A percentile compares a stretch with the other conserved stretches of the same genome.
Conservation (phyloP, 1,139 yeast genomes). For the Geotrichum siamense region DNA sequence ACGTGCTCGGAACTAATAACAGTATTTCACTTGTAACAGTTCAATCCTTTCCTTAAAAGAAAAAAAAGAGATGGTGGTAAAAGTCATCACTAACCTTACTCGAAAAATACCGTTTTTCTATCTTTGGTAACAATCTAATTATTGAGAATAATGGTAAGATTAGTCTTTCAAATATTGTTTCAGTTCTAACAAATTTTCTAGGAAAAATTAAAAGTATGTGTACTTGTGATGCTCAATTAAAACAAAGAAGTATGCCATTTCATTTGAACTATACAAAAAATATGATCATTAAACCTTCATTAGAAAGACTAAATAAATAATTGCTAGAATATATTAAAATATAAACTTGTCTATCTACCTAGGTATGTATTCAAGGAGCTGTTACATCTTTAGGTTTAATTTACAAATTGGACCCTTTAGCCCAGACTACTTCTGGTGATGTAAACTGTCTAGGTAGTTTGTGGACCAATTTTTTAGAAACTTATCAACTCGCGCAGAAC, state of each 20-base stretch:
- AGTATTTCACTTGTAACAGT: slow-evolving; percentile 20
- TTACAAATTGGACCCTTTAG: slow-evolving; percentile 18
- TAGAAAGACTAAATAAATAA: slow-evolving; percentile 15
- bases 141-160: slow-evolving; percentile 29
- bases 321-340: slow-evolving; percentile 36
- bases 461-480: slow-evolving; percentile 72
- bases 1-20: slow-evolving; percentile 18
- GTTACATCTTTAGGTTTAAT: slow-evolving; percentile 48
- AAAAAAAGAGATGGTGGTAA: slow-evolving; percentile 74
- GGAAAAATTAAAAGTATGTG: slow-evolving; percentile 82
- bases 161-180: slow-evolving; percentile 25
- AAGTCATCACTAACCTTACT: slow-evolving; percentile 69
- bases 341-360: too few species aligned
- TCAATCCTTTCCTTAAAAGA: slow-evolving; percentile 38
- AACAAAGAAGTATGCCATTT: slow-evolving; percentile 47
- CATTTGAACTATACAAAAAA: slow-evolving; percentile 19
- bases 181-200: slow-evolving; percentile 51
- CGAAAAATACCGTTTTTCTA: slow-evolving; percentile 63
- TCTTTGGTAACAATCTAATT: slow-evolving; percentile 45
- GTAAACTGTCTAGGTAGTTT: slow-evolving; percentile 21
- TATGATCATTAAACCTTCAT: slow-evolving; percentile 16
- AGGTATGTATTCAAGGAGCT: slow-evolving; percentile 52
- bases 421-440: slow-evolving; percentile 13
- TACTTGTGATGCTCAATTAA: slow-evolving; percentile 72
- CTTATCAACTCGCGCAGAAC: slow-evolving; percentile 84